phyloP scores from a whole-genome alignment of 768 basidiomycete species.

The Lactifluus volemus region DNA sequence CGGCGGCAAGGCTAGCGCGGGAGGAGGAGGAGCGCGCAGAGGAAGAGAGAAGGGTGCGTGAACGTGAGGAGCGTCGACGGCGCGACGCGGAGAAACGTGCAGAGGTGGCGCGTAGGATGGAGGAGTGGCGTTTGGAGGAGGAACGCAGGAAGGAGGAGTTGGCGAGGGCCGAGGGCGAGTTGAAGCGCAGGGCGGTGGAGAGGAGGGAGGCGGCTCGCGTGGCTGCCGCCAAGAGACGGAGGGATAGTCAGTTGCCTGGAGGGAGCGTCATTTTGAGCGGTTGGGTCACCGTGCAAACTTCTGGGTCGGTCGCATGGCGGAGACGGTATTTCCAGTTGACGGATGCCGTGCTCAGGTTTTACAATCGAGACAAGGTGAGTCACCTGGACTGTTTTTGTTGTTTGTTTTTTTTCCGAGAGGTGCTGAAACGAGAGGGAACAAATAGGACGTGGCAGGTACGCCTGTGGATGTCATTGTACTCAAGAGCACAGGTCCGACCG shows the following conservation, averaged over 20 bases:
- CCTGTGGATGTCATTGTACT: slow-evolving; percentile 12
- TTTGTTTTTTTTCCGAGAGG: neutral
- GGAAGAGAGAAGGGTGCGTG: slow-evolving; percentile 1
- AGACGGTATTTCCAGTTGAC: slow-evolving; percentile 19
- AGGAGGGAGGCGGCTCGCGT: slow-evolving; percentile 5
- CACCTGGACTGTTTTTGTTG: neutral
- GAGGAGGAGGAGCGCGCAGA: slow-evolving; percentile 11
- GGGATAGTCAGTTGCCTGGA: slow-evolving; percentile 2
- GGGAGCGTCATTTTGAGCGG: slow-evolving; percentile 10
- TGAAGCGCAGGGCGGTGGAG: slow-evolving; percentile 1
- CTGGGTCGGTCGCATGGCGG: slow-evolving; percentile 14
- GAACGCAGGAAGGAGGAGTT: neutral
- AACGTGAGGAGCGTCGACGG: slow-evolving; percentile 9
- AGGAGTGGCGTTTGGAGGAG: slow-evolving; percentile 13
- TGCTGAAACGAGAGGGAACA: neutral
- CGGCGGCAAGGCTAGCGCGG: neutral
- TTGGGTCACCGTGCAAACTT: slow-evolving; percentile 16
- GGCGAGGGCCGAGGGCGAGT: slow-evolving; percentile 7
- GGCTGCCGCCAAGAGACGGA: slow-evolving; percentile 8
- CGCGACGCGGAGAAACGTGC: slow-evolving; percentile 11
- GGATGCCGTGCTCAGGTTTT: slow-evolving; percentile 6
- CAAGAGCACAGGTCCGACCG: neutral
- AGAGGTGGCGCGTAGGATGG: neutral
- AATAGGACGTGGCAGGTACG: neutral
- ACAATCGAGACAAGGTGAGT: slow-evolving; percentile 10